Percentiles rank a stretch among this genome's conserved stretches.
phyloP scores from a whole-genome alignment of 306 rosid genomes.

The Mucuna pruriens region DNA sequence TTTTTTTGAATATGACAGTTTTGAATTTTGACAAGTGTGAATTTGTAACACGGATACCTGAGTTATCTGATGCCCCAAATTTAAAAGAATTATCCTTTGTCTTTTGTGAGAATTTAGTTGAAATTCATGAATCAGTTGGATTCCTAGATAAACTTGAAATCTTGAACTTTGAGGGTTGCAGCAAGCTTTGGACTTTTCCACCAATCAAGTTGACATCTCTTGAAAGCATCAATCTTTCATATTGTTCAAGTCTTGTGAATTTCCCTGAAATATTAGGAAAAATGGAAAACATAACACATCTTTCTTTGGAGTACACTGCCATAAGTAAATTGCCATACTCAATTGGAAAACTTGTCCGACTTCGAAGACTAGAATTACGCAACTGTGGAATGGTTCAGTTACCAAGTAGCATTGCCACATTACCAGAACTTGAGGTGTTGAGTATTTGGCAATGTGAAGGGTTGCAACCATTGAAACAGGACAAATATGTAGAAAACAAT shows the following conservation, averaged over 20 bases:
- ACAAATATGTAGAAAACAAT: neutral
- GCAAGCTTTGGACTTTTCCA: neutral
- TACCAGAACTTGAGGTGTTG: neutral
- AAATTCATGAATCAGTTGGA: too few relatives aligned
- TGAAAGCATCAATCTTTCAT: neutral
- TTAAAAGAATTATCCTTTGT: neutral
- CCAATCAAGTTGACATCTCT: neutral
- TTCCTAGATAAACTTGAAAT: neutral
- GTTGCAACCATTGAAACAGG: neutral
- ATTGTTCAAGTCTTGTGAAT: neutral
- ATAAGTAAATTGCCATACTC: neutral
- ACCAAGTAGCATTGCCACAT: neutral
- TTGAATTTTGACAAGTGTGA: neutral
- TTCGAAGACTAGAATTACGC: neutral
- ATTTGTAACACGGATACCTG: neutral
- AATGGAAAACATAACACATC: neutral
- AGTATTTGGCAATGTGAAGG: neutral
- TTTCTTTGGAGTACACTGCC: constrained; percentile 4
- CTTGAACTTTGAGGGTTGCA: neutral
- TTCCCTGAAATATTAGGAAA: neutral
- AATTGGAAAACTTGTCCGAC: neutral
- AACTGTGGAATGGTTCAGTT: neutral
- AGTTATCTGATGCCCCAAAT: neutral
- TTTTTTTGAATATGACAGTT: too few relatives aligned
- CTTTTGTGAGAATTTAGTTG: neutral